Conservation (phyloP, 495 filamentous ascomycete species). For the Neurospora discreta region DNA sequence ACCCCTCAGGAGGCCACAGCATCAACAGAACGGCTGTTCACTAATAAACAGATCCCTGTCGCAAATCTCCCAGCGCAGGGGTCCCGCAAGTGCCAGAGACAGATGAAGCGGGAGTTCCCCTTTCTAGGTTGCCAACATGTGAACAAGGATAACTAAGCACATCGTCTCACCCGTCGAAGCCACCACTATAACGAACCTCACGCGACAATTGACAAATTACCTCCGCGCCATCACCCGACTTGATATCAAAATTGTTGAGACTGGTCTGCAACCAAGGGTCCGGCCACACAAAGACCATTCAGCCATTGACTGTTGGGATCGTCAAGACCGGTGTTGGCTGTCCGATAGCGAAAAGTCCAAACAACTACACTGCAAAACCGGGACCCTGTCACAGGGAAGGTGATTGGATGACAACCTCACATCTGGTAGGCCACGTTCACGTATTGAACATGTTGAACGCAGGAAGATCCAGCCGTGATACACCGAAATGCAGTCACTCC, state of each 20-base stretch:
- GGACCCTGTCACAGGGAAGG: not conserved
- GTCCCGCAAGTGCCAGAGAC: not conserved
- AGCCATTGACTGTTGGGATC: not conserved
- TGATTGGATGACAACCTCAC: not conserved
- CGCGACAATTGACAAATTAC: not conserved
- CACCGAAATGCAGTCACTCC: not conserved
- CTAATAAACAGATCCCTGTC: constrained; percentile 3
- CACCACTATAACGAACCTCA: not conserved
- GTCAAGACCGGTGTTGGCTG: not conserved
- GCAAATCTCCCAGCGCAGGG: constrained; percentile 5
- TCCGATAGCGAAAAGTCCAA: not conserved
- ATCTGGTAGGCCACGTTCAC: not conserved
- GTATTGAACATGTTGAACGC: not conserved
- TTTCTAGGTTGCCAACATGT: not conserved
- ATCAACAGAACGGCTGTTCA: not conserved
- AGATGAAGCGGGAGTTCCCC: not conserved
- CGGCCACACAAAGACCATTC: not conserved
- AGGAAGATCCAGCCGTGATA: not conserved
- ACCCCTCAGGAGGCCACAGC: constrained; percentile 4
- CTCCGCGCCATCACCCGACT: not conserved
- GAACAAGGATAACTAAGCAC: not conserved
- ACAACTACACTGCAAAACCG: not conserved
- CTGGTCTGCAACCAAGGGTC: not conserved
- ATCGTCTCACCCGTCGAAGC: not conserved
- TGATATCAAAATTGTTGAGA: not conserved